Evolutionary conservation across 345 rosid species (phyloP).

Genomic region (Rhodamnia rubescens): DNA sequence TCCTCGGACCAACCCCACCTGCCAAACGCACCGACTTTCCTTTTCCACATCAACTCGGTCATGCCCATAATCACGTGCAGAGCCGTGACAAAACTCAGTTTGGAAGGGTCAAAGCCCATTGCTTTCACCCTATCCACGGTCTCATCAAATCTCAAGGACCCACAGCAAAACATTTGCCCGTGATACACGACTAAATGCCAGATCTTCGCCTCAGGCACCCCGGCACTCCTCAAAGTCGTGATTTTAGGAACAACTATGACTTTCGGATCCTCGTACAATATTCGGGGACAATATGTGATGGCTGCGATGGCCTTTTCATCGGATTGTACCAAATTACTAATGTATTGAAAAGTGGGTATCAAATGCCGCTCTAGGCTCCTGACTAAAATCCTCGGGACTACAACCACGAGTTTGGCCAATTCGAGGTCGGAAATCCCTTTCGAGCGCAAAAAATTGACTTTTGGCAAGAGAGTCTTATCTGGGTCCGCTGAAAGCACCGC

Average conservation of each 20-base stretch:
- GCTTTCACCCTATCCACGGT: slow-evolving; percentile 5
- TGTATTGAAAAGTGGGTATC: slow-evolving; percentile 13
- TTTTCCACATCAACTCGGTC: slow-evolving; percentile 5
- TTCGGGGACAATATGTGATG: not conserved
- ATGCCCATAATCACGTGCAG: not conserved
- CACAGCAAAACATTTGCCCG: not conserved
- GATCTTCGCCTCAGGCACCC: slow-evolving; percentile 8
- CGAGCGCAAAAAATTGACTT: slow-evolving; percentile 21
- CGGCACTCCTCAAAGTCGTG: slow-evolving; percentile 3
- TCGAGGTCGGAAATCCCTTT: slow-evolving; percentile 17
- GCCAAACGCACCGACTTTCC: not conserved
- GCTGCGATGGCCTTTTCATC: slow-evolving; percentile 1
- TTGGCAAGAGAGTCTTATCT: slow-evolving; percentile 10
- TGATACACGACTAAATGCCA: not conserved
- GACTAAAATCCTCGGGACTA: not conserved
- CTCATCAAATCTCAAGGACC: not conserved
- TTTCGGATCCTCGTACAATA: not conserved
- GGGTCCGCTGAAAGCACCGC: not conserved
- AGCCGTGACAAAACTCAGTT: slow-evolving; percentile 1
- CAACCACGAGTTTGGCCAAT: not conserved
- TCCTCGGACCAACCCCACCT: slow-evolving; percentile 13
- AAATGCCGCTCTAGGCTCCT: slow-evolving; percentile 18
- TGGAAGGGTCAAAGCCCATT: slow-evolving; percentile 14
- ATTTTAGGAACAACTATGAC: not conserved
- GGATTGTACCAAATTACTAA: slow-evolving; percentile 3